A percentile compares a stretch with the other conserved stretches of the same genome.
phyloP scores from a whole-genome alignment of 2,329 filamentous ascomycete genomes.

The Cordyceps militaris region DNA sequence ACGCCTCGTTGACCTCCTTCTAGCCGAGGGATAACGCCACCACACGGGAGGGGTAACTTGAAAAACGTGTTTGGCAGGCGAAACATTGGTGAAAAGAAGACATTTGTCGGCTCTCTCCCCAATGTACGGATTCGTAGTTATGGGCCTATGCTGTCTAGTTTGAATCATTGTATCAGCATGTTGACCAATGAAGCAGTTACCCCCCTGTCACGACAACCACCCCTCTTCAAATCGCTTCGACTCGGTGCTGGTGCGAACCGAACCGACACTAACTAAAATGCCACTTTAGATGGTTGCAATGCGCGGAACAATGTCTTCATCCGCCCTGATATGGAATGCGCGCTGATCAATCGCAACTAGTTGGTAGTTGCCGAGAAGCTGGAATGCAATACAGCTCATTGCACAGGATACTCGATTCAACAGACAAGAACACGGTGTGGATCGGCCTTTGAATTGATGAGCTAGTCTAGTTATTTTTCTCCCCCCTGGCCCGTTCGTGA shows the following conservation, averaged over 20 bases:
- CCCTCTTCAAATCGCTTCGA: too few species aligned
- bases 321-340: too few species aligned
- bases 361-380: background rate
- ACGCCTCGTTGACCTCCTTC: background rate
- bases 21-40: background rate
- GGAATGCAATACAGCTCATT: constrained; percentile 5
- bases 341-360: too few species aligned
- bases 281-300: background rate
- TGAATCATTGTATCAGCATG: too few species aligned
- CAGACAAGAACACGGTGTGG: background rate
- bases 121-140: too few species aligned
- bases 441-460: background rate
- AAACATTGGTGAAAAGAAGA: background rate
- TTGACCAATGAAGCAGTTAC: too few species aligned
- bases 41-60: background rate
- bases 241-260: too few species aligned
- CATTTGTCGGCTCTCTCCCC: background rate
- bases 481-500: background rate
- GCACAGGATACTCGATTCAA: background rate
- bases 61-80: background rate
- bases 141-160: too few species aligned
- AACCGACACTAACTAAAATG: too few species aligned
- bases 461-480: background rate
- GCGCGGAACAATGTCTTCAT: too few species aligned
- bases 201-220: too few species aligned